Evolutionary conservation across 2,329 filamentous ascomycete genomes (phyloP), one percentile per base, ranked within the genome.

Genomic region (Immersiporthe knoxdaviesiana): DNA sequence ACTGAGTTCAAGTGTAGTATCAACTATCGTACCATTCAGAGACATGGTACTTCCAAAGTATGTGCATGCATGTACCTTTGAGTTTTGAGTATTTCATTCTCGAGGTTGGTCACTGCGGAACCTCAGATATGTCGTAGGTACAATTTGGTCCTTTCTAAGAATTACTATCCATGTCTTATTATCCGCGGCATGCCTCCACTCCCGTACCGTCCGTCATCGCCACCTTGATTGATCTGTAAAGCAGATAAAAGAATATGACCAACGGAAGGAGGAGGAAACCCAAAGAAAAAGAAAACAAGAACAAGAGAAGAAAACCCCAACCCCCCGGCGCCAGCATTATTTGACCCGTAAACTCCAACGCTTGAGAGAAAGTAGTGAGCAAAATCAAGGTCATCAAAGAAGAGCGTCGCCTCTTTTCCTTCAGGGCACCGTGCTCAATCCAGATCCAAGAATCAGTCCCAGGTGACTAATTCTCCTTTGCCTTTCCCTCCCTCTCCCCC

Each of bases 341-440:
- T n/a, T 56, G 52, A 32, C 52, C 68, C 64, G 32, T 27, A 52
- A 70, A 70, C 68, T 70, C 65, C 68, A 68, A 68, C 67, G 68
- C 65, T 70, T 58, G 37, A 56, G 58, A 30, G 12, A 56, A 62
- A 30, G 12, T 12, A 44, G 58, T 35, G 47, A 54, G 60, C 35
- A 44, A 68, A 41, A 37, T 8, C 27, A 27, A n/a, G n/a, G 44
- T 10, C 30, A 37, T 16, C 3, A 61, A 41, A n/a, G n/a, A n/a
- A n/a, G 21, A n/a, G 4, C 8, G 35, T 16, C 59, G 5, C 16
- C 11, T 27, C 21, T 10, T 35, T n/a, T 41, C 18, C 6, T 35
- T n/a, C n/a, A n/a, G n/a, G 35, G 35, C 35, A 16, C 30, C n/a
- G 3, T 41, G 11, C 32, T 16, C 59, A 47, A 35, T 30, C 58